Base-by-base conservation (phyloP, 106 monocot species). In the Dactylorhiza incarnata region DNA sequence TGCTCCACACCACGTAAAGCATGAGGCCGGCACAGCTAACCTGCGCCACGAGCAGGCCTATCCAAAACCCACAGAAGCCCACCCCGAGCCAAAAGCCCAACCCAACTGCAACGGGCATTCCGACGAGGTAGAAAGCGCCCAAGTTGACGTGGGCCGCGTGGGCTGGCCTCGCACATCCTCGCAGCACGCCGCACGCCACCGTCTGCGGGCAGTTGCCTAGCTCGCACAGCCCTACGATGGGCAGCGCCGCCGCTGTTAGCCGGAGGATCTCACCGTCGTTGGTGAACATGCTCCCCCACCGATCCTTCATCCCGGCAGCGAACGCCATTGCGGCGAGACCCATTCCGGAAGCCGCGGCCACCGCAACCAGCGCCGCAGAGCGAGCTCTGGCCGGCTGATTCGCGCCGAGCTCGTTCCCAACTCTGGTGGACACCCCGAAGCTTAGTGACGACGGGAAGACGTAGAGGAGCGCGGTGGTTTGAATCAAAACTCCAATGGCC, bases 191-290 rank as follows among this genome's bases (percentile, higher is more conserved):
- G 55, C 78, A 83, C 0, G 78, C 78, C 12, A 78, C 74, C 0
- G 82, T 83, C 74, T 83, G 82, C 48, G 82, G 82, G 58, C 82
- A 83, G 82, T 83, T 83, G 12, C 82, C 82, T 16, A 83, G 72
- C 78, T 83, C 82, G 69, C 82, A 83, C 15, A 78, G 48, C 53
- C 82, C 82, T 1, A 83, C 56, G 44, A 83, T 83, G 61, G 82
- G 82, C 73, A 82, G 56, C 17, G 78, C 78, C 24, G 74, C 77
- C 45, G 77, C 76, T 52, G 82, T 82, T 46, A 82, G 77, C 44
- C 77, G 71, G 16, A 77, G 43, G 56, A 82, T 77, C 45, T 82
- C 77, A 11, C 7, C 73, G 19, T 82, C 77, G 3, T 23, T 22
- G 5, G 82, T 82, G 45, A 82, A 82, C 77, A 77, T 65, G 48